These are phyloP conservation scores for Citeromyces siamensis DNA, from an alignment of 1,139 yeast genomes.

Conservation along the genomic window DNA sequence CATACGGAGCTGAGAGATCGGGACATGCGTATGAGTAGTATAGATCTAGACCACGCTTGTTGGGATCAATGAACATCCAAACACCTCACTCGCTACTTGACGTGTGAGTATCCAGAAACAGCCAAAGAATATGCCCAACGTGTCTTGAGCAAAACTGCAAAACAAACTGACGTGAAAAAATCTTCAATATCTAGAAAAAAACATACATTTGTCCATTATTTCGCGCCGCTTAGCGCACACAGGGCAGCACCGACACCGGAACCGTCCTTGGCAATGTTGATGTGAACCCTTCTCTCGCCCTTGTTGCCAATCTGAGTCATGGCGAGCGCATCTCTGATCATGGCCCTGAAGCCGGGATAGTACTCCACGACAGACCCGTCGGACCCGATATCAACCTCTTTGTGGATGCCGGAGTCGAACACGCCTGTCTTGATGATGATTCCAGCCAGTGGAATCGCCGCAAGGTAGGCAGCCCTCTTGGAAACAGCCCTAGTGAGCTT, in stretches of 20 bases:
- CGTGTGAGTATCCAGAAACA: too few relatives aligned
- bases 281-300: constrained; percentile 53
- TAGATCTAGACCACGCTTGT: too few relatives aligned
- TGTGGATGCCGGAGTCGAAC: constrained; percentile 39
- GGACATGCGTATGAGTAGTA: too few relatives aligned
- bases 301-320: constrained; percentile 60
- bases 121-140: too few relatives aligned
- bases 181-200: too few relatives aligned
- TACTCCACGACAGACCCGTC: constrained; percentile 91
- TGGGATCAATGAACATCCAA: too few relatives aligned
- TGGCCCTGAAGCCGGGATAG: constrained; percentile 77
- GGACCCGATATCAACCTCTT: constrained; percentile 80
- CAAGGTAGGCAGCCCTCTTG: constrained; percentile 71
- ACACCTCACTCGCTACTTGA: too few relatives aligned
- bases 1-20: too few relatives aligned
- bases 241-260: constrained; percentile 95
- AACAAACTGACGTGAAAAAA: too few relatives aligned
- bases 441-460: constrained; percentile 86
- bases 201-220: too few relatives aligned
- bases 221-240: constrained; percentile 46
- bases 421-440: constrained; percentile 46
- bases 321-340: constrained; percentile 64
- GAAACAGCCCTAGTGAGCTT: constrained; percentile 66
- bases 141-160: too few relatives aligned
- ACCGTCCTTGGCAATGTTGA: constrained; percentile 85